A percentile compares a stretch with the other conserved stretches of the same genome.
These are phyloP conservation scores for Ogataea dorogensis DNA, from an alignment of 805 yeast species.

Conservation along the genomic window DNA sequence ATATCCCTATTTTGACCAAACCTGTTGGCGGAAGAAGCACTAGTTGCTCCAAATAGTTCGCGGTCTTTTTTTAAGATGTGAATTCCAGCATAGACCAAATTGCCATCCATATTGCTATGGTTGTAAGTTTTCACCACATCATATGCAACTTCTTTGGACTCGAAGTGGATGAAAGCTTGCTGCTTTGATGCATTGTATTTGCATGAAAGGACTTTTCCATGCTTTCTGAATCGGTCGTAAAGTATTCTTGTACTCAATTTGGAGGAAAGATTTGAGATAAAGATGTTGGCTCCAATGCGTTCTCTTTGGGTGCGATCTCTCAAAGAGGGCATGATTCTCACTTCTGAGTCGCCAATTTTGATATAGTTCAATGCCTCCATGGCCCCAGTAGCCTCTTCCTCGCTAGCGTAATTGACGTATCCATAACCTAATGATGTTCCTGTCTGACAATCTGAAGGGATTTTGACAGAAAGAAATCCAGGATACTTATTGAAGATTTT, in stretches of 20 bases:
- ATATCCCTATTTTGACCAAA: constrained; percentile 12
- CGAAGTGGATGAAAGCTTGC: constrained; percentile 43
- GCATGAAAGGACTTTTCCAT: constrained; percentile 33
- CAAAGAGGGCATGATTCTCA: constrained; percentile 55
- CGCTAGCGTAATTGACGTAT: constrained; percentile 57
- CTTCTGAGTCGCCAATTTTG: constrained; percentile 39
- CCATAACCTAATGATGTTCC: constrained; percentile 69
- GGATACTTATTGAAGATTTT: constrained; percentile 42
- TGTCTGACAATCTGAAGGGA: constrained; percentile 54
- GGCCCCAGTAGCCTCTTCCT: constrained; percentile 53
- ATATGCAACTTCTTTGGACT: constrained; percentile 35
- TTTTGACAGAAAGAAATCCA: constrained; percentile 55
- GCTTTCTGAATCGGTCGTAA: constrained; percentile 29
- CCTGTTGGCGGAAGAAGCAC: constrained; percentile 4
- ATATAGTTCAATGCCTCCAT: constrained; percentile 56
- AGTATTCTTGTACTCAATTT: constrained; percentile 31
- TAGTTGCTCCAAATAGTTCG: constrained; percentile 20
- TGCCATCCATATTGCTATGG: constrained; percentile 24
- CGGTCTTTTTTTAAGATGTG: constrained; percentile 32
- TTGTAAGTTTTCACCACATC: constrained; percentile 34
- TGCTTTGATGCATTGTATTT: constrained; percentile 26
- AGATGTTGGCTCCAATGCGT: constrained; percentile 49
- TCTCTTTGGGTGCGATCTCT: constrained; percentile 42
- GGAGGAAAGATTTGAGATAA: constrained; percentile 45
- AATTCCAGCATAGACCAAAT: constrained; percentile 27